phyloP scores from a whole-genome alignment of 371 early-diverging fungal species.

The Cokeromyces recurvatus region DNA sequence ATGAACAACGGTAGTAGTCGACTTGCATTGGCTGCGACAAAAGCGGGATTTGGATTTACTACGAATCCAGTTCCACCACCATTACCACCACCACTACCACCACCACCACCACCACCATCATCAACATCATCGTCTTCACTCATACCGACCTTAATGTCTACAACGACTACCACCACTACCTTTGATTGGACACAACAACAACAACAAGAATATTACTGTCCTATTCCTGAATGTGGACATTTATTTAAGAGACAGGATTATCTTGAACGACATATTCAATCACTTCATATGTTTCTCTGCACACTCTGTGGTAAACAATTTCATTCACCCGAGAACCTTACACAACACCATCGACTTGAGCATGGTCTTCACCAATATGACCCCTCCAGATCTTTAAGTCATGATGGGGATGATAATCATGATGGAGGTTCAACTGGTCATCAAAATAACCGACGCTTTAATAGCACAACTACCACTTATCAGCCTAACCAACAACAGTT shows the following conservation, averaged over 20 bases:
- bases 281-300: slow-evolving; percentile 54
- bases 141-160: not conserved
- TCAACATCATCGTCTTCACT: too few relatives aligned
- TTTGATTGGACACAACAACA: not conserved
- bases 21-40: slow-evolving; percentile 34
- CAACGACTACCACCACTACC: slow-evolving; percentile 1
- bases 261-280: slow-evolving; percentile 75
- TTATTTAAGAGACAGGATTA: slow-evolving; percentile 77
- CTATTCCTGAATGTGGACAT: slow-evolving; percentile 41
- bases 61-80: slow-evolving; percentile 1
- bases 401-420: slow-evolving; percentile 8
- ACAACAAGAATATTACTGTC: slow-evolving; percentile 34
- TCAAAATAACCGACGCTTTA: slow-evolving; percentile 4
- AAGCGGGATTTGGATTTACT: slow-evolving; percentile 21
- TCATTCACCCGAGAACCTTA: slow-evolving; percentile 8
- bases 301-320: slow-evolving; percentile 18
- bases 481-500: slow-evolving; percentile 5
- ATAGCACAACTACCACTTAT: not conserved
- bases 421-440: slow-evolving; percentile 16
- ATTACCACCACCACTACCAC: too few relatives aligned
- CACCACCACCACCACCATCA: too few relatives aligned
- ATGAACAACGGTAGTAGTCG: slow-evolving; percentile 14
- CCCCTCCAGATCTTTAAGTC: not conserved
- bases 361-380: slow-evolving; percentile 11
- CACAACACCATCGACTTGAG: slow-evolving; percentile 16